Conservation (phyloP, 176 grass and related monocot species). For the Elaeis guineensis region DNA sequence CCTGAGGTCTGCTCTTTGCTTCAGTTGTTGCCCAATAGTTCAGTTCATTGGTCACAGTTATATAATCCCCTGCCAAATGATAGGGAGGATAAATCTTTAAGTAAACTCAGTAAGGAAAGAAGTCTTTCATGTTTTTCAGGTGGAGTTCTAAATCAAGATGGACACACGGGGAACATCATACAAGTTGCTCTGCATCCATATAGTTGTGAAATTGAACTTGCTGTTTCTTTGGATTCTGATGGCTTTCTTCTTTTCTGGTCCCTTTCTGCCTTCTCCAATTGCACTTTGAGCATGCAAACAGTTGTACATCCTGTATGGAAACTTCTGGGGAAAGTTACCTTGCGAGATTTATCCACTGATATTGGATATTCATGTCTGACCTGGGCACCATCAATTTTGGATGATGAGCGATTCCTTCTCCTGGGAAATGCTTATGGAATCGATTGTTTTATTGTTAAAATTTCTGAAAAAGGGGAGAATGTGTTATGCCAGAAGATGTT, state of each 20-base stretch:
- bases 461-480: slow-evolving; percentile 34
- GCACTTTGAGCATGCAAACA: slow-evolving; percentile 36
- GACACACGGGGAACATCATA: slow-evolving; percentile 63
- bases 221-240: slow-evolving; percentile 82
- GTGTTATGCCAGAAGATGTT: slow-evolving; percentile 59
- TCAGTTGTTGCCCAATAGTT: slow-evolving; percentile 60
- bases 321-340: slow-evolving; percentile 51
- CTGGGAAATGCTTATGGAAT: slow-evolving; percentile 55
- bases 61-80: slow-evolving; percentile 28
- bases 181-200: slow-evolving; percentile 60
- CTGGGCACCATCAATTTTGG: slow-evolving; percentile 66
- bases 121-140: slow-evolving; percentile 29
- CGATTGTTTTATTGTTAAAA: slow-evolving; percentile 62
- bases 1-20: slow-evolving; percentile 67
- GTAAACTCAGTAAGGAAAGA: slow-evolving; percentile 29
- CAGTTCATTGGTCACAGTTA: slow-evolving; percentile 36
- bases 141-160: slow-evolving; percentile 45
- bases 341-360: slow-evolving; percentile 35
- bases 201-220: slow-evolving; percentile 54
- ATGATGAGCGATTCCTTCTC: slow-evolving; percentile 63
- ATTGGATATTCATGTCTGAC: slow-evolving; percentile 60
- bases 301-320: slow-evolving; percentile 61
- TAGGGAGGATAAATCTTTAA: slow-evolving; percentile 29
- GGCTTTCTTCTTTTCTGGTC: slow-evolving; percentile 77
- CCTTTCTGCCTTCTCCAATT: slow-evolving; percentile 60